phyloP scores from a whole-genome alignment of 2,329 filamentous ascomycete genomes.

The Calonectria leucothoes region DNA sequence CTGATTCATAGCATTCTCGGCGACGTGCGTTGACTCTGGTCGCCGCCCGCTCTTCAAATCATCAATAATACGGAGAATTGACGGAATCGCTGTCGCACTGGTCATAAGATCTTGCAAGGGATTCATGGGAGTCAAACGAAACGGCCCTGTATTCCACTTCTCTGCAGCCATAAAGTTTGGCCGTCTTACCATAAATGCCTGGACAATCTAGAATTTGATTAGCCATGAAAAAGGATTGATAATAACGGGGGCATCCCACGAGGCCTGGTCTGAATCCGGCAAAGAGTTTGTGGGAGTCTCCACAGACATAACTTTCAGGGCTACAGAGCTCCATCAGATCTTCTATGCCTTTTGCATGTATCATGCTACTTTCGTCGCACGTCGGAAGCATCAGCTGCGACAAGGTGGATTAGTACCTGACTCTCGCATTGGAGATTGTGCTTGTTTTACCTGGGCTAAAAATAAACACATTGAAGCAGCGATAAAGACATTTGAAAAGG shows the following conservation, averaged over 20 bases:
- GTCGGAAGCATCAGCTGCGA: constrained; percentile 46
- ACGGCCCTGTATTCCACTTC: constrained; percentile 19
- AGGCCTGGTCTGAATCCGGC: constrained; percentile 53
- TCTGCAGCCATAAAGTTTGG: constrained; percentile 16
- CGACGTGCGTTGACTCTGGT: background rate
- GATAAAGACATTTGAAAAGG: constrained; percentile 4
- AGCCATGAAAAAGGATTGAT: no score
- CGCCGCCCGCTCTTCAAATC: background rate
- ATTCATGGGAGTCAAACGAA: constrained; percentile 3
- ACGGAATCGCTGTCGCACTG: background rate
- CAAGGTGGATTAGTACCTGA: background rate
- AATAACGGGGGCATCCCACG: constrained; percentile 41
- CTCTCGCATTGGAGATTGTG: background rate
- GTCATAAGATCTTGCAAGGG: constrained; percentile 23
- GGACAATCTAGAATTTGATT: constrained; percentile 12
- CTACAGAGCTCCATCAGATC: constrained; percentile 47
- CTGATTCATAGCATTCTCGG: background rate
- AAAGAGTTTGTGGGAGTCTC: constrained; percentile 51
- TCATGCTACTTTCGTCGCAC: constrained; percentile 33
- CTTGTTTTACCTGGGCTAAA: constrained; percentile 2
- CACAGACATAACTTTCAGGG: constrained; percentile 45
- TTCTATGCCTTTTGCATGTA: constrained; percentile 50
- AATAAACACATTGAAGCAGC: constrained; percentile 25
- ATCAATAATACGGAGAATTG: constrained; percentile 8
- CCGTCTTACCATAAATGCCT: constrained; percentile 4